A percentile compares a stretch with the other conserved stretches of the same genome.
Evolutionary conservation across 371 early-diverging fungal species (phyloP).

Genomic region (Rhizopus stolonifer): DNA sequence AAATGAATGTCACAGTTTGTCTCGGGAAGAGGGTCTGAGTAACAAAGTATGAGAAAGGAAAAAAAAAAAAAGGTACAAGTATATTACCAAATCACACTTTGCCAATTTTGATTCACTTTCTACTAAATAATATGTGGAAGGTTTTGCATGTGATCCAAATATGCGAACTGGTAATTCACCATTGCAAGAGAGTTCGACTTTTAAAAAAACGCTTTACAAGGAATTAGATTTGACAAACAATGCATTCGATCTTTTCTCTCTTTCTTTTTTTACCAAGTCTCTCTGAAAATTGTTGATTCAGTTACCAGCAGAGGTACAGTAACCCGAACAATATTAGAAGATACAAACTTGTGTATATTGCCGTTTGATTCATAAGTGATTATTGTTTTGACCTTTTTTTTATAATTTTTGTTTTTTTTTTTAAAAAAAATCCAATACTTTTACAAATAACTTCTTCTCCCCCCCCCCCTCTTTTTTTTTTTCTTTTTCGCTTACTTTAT

Average conservation of each 20-base stretch:
- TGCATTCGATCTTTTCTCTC: no score
- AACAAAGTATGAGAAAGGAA: not conserved
- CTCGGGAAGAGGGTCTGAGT: slow-evolving; percentile 60
- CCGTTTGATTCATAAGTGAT: slow-evolving; percentile 47
- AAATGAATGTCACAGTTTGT: slow-evolving; percentile 62
- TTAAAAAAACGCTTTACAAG: slow-evolving; percentile 49
- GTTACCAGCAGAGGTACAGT: slow-evolving; percentile 56
- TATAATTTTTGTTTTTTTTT: no score
- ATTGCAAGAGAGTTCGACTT: slow-evolving; percentile 59
- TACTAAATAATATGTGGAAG: slow-evolving; percentile 47
- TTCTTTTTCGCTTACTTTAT: slow-evolving; percentile 40
- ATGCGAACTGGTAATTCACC: slow-evolving; percentile 63
- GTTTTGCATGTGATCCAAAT: slow-evolving; percentile 43
- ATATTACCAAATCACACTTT: slow-evolving; percentile 52
- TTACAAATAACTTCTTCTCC: no score
- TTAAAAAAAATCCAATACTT: not conserved
- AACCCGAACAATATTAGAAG: slow-evolving; percentile 56
- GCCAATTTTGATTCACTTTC: slow-evolving; percentile 37
- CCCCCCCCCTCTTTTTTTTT: no score
- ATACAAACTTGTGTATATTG: slow-evolving; percentile 45
- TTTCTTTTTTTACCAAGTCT: slow-evolving; percentile 56
- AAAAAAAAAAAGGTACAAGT: not conserved
- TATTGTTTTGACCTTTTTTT: slow-evolving; percentile 56
- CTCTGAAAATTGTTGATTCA: slow-evolving; percentile 59
- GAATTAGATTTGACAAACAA: not conserved